Base-by-base conservation (phyloP, 805 yeast genomes). In the Scheffersomyces ergatensis region DNA sequence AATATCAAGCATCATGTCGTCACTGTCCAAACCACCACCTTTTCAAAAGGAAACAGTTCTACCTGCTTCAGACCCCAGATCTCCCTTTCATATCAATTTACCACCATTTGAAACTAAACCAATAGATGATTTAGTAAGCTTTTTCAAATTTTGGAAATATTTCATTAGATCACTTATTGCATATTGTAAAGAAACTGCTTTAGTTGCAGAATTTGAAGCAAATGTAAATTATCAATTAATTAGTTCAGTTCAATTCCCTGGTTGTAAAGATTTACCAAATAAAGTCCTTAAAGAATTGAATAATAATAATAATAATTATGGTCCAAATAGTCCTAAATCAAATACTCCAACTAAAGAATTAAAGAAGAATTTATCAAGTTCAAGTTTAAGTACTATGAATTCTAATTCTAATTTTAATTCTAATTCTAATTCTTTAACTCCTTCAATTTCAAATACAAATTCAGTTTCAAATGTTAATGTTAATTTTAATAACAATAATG, bases 151-250 rank as follows among this genome's bases (percentile, higher is more conserved):
- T 38, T 70, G 73, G 68, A 68, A 67, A 49, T 57, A 56, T 38
- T 63, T 68, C 39, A 65, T 70, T 44, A 59, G 60, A 43, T 57
- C 70, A 8, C 49, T 70, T 38, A 55, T 65, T 7, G 54, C 59
- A 37, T 70, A 70, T 45, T 55, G 65, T 34, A 65, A 60, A 43
- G 74, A 78, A 49, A 60, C 75, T 42, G 58, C 74, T 27, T 57
- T 76, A 38, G 75, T 77, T 41, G 76, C 76, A 54, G 78, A 70
- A 47, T 70, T 78, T 51, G 60, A 55, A 29, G 48, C 61, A 12
- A 58, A 67, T 48, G 50, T 70, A 39, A 62, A 62, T 37, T 56
- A 53, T 39, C 76, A 70, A 49, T 48, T 70, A 34, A 55, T 70
- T 29, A 61, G 54, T 37, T 59, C 70, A 24, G 58, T 68, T 25